phyloP scores from a whole-genome alignment of 2,329 filamentous ascomycete genomes.

The Trichoderma citrinoviride region DNA sequence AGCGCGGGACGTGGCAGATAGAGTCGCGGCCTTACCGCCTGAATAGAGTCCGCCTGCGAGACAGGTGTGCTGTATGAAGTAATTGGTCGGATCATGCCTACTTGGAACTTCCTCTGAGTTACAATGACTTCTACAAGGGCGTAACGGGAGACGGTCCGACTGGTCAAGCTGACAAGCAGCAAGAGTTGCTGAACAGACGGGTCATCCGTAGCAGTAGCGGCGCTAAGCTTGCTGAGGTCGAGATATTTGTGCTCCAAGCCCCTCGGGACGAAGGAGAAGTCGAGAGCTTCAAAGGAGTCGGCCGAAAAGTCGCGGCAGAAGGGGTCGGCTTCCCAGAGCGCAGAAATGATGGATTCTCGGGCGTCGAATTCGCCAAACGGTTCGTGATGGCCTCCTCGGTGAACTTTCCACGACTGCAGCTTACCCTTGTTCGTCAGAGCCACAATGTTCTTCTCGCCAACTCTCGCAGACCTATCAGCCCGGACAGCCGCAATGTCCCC shows the following conservation, averaged over 20 bases:
- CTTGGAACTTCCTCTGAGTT: slow-evolving; percentile 48
- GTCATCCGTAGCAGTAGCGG: slow-evolving; percentile 50
- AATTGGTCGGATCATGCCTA: slow-evolving; percentile 68
- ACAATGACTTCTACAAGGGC: slow-evolving; percentile 71
- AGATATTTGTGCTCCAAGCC: slow-evolving; percentile 50
- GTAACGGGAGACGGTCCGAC: slow-evolving; percentile 59
- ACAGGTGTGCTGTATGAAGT: slow-evolving; percentile 59
- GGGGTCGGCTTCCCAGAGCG: slow-evolving; percentile 56
- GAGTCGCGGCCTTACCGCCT: slow-evolving; percentile 57
- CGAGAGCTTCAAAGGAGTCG: slow-evolving; percentile 69
- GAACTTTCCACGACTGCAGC: slow-evolving; percentile 83
- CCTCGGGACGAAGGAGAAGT: slow-evolving; percentile 69
- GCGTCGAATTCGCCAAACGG: slow-evolving; percentile 70
- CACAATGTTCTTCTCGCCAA: slow-evolving; percentile 82
- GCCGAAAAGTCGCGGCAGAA: slow-evolving; percentile 48
- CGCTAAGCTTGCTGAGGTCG: slow-evolving; percentile 50
- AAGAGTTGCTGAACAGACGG: slow-evolving; percentile 58
- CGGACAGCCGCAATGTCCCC: slow-evolving; percentile 79
- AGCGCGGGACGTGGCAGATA: slow-evolving; percentile 76
- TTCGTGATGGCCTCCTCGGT: slow-evolving; percentile 80
- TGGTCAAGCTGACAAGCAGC: slow-evolving; percentile 57
- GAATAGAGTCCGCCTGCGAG: slow-evolving; percentile 37
- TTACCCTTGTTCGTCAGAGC: slow-evolving; percentile 74
- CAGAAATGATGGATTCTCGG: slow-evolving; percentile 60
- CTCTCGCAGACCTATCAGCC: slow-evolving; percentile 66